Evolutionary conservation across 2,329 filamentous ascomycete species (phyloP), one percentile per base, ranked within the genome.

Genomic region (Paramyrothecium roridum): DNA sequence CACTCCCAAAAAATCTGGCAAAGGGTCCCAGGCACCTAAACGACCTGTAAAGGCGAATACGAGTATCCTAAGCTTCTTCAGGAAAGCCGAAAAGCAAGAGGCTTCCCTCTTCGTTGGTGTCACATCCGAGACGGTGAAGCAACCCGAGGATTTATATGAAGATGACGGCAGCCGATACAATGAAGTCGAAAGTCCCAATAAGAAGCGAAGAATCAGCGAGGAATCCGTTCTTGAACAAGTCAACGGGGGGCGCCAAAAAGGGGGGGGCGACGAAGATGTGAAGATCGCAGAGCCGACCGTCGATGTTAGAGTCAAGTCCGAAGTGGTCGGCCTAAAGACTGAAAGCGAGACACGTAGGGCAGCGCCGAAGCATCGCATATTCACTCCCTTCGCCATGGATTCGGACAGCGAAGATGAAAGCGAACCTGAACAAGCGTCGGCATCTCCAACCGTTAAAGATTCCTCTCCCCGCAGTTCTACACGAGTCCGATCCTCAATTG

Each of bases 11-110:
- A 75, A 72, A 55, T 55, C 69, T 16, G 51, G 56, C 12, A 55
- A 63, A 3, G 50, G 55, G 20, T 58, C 62, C 3, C 56, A 63
- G 23, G 50, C 63, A 4, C 55, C 65, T n/a, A 74, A 72, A 60
- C 74, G 71, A 52, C 65, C 74, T 3, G 62, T 64, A 20, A 74
- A 73, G 43, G 73, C 75, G 1, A 90, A 90, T 63, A 77, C 79
- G 8, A 91, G 86, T 59, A 91, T 91, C 33, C 72, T 91, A 16
- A 90, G 73, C 59, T 92, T 91, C 69, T 92, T 92, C 67, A 86
- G 89, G 65, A 91, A 90, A 65, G 78, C 83, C 0, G 80, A 84
- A 43, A 80, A 82, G 52, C 74, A 80, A 55, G 79, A 87, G 58
- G 75, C 85, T 54, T 76, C 78, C 20, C 78, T 89, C 11, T 88